phyloP scores from a whole-genome alignment of 176 grass and related monocot genomes.

The Paspalum vaginatum region DNA sequence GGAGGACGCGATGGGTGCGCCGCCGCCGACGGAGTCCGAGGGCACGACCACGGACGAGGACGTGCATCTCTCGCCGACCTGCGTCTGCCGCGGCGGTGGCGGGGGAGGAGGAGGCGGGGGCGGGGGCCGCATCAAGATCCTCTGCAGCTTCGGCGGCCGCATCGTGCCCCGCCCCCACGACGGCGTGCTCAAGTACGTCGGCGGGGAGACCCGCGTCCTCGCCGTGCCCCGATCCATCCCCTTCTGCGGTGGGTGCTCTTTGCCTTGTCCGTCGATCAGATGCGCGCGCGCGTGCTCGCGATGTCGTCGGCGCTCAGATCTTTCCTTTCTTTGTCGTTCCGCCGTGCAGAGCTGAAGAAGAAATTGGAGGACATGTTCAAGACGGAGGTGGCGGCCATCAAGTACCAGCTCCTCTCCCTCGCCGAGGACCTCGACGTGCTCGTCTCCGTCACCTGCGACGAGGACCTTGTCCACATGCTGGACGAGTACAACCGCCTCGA shows the following conservation, averaged over 20 bases:
- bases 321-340: too few relatives aligned
- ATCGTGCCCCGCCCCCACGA: conserved; percentile 75
- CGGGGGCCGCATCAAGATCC: conserved; percentile 67
- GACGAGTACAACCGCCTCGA: conserved; percentile 80
- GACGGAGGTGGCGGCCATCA: conserved; percentile 62
- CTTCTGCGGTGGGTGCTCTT: conserved; percentile 53
- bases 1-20: conserved; percentile 14
- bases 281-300: too few relatives aligned
- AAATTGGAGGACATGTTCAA: conserved; percentile 80
- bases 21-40: conserved; percentile 34
- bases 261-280: neutral
- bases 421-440: conserved; percentile 77
- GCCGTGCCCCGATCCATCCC: conserved; percentile 70
- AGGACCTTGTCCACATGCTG: conserved; percentile 80
- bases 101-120: neutral
- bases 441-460: conserved; percentile 76
- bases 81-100: conserved; percentile 19
- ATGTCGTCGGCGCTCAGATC: neutral
- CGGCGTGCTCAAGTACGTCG: conserved; percentile 81
- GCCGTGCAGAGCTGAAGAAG: conserved; percentile 77
- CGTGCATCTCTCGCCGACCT: conserved; percentile 48
- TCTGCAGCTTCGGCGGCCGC: conserved; percentile 91
- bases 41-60: conserved; percentile 54
- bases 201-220: conserved; percentile 89
- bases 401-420: conserved; percentile 70